phyloP scores from a whole-genome alignment of 2,329 filamentous ascomycete species.

The Xylariaceae sp. region DNA sequence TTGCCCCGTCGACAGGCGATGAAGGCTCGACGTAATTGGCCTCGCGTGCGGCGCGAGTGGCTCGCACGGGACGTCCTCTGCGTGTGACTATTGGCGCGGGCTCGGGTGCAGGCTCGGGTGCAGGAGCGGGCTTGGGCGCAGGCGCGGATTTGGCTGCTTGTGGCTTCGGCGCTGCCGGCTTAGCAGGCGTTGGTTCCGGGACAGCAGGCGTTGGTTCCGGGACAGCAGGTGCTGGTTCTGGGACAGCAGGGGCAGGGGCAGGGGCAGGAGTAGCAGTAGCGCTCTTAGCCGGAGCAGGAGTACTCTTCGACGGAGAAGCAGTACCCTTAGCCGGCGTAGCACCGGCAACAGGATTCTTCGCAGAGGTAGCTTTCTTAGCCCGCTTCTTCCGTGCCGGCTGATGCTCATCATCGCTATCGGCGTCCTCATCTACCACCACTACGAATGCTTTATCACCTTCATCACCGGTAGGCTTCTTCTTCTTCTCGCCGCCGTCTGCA shows the following conservation, averaged over 20 bases:
- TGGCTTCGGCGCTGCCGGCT: neutral
- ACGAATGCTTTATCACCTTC: too few species aligned
- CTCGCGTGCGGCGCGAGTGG: slow-evolving; percentile 1
- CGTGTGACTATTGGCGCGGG: neutral
- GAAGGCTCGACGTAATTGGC: neutral
- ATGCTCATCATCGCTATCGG: neutral
- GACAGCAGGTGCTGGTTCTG: too few species aligned
- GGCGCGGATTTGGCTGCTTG: neutral
- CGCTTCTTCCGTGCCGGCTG: neutral
- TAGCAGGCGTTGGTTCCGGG: neutral
- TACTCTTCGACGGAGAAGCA: too few species aligned
- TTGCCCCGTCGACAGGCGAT: neutral
- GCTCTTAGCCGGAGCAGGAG: too few species aligned
- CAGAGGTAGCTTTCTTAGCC: neutral
- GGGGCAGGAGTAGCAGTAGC: too few species aligned
- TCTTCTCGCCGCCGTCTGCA: neutral
- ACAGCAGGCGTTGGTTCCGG: too few species aligned
- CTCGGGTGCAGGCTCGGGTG: neutral
- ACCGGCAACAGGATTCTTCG: neutral
- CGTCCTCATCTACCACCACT: too few species aligned
- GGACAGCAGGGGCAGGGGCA: too few species aligned
- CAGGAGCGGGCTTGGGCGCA: neutral
- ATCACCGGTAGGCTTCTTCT: neutral
- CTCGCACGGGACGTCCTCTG: slow-evolving; percentile 1
- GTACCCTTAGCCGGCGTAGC: too few species aligned